phyloP scores from a whole-genome alignment of 129 eudicot genomes.

The Ambrosia artemisiifolia region DNA sequence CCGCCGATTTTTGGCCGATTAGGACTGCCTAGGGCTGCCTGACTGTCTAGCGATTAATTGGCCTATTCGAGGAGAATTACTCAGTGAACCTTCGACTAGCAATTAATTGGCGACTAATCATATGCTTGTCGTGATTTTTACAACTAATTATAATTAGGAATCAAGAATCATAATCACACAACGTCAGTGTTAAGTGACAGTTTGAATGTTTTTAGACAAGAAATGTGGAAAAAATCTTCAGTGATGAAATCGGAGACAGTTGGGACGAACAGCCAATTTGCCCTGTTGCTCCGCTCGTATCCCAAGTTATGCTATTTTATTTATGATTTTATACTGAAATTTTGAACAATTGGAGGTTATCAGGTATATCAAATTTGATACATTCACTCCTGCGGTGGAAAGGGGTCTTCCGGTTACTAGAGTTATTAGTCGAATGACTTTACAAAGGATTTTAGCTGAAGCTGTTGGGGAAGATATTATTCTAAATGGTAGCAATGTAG shows the following conservation, averaged over 20 bases:
- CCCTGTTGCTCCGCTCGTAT: neutral
- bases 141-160: neutral
- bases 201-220: neutral
- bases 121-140: too few relatives aligned
- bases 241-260: too few relatives aligned
- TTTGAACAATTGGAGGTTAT: slow-evolving; percentile 15
- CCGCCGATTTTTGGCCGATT: too few relatives aligned
- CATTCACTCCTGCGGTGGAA: slow-evolving; percentile 99
- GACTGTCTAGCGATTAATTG: too few relatives aligned
- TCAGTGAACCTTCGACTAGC: too few relatives aligned
- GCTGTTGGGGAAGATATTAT: slow-evolving; percentile 87
- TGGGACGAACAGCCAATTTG: too few relatives aligned
- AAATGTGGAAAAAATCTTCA: too few relatives aligned
- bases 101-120: too few relatives aligned
- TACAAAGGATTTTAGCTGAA: slow-evolving; percentile 80
- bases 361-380: slow-evolving; percentile 98
- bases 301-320: neutral
- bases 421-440: slow-evolving; percentile 95
- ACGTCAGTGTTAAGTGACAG: neutral
- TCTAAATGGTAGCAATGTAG: slow-evolving; percentile 83
- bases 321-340: neutral
- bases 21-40: too few relatives aligned
- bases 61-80: too few relatives aligned
- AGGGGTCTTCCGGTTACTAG: slow-evolving; percentile 96
- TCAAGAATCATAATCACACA: slow-evolving; percentile 10